These are phyloP conservation scores for Penicillium sp. DNA, from an alignment of 2,329 filamentous ascomycete genomes.

Conservation along the genomic window DNA sequence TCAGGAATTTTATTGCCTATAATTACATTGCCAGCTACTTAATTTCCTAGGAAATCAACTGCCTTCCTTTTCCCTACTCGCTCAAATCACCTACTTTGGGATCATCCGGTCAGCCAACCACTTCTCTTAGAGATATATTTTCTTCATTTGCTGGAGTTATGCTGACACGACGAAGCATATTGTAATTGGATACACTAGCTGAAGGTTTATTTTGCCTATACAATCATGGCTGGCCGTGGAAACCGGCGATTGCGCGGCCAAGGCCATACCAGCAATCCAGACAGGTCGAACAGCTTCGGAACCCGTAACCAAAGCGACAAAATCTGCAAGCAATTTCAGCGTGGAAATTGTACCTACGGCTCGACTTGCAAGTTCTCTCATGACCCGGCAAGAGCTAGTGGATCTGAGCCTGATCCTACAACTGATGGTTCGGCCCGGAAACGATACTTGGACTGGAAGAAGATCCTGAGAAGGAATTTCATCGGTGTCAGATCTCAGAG, in stretches of 20 bases:
- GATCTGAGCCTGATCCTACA: not conserved
- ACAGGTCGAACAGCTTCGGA: slow-evolving; percentile 3
- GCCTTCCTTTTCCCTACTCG: too few relatives aligned
- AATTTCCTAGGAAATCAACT: too few relatives aligned
- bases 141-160: too few relatives aligned
- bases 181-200: too few relatives aligned
- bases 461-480: slow-evolving; percentile 1
- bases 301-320: not conserved
- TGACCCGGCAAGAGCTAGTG: not conserved
- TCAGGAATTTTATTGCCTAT: too few relatives aligned
- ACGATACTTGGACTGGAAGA: slow-evolving; percentile 9
- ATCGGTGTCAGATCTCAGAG: not conserved
- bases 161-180: too few relatives aligned
- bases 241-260: slow-evolving; percentile 3
- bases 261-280: slow-evolving; percentile 3
- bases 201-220: too few relatives aligned
- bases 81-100: too few relatives aligned
- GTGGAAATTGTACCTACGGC: slow-evolving; percentile 6
- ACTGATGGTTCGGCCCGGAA: not conserved
- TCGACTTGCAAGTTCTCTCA: slow-evolving; percentile 5
- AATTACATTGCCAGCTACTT: too few relatives aligned
- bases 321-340: slow-evolving; percentile 3
- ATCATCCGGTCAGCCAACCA: too few relatives aligned
- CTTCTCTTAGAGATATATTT: too few relatives aligned
- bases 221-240: not conserved